Evolutionary conservation across 768 basidiomycete genomes (phyloP).

Genomic region (Suillus discolor): DNA sequence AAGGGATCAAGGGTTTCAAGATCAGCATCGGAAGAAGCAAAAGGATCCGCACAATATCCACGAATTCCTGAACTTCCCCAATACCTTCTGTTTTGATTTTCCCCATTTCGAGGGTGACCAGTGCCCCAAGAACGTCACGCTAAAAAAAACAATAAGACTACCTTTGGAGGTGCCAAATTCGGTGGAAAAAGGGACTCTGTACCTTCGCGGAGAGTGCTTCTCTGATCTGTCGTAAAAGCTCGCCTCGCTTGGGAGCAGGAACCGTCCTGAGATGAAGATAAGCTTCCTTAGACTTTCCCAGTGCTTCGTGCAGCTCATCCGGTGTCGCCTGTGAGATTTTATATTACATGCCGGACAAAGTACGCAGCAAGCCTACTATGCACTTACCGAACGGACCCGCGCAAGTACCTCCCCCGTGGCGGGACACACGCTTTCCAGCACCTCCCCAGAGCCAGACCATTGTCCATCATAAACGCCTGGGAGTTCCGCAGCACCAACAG

Average conservation of each 20-base stretch:
- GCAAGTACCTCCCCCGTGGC: conserved; percentile 87
- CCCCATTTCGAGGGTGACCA: conserved; percentile 89
- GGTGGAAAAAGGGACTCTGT: conserved; percentile 12
- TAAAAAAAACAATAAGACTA: conserved; percentile 32
- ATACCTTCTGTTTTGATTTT: conserved; percentile 89
- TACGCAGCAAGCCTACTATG: conserved; percentile 1
- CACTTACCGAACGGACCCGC: conserved; percentile 65
- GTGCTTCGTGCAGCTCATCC: conserved; percentile 66
- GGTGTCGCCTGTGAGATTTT: conserved; percentile 56
- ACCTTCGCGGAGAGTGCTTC: conserved; percentile 82
- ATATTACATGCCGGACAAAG: conserved; percentile 16
- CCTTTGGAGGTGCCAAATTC: conserved; percentile 6
- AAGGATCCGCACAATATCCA: conserved; percentile 76
- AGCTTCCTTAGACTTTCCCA: conserved; percentile 76
- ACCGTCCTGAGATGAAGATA: conserved; percentile 69
- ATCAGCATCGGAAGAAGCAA: conserved; percentile 11
- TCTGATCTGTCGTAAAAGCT: conserved; percentile 85
- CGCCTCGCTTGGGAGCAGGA: conserved; percentile 87
- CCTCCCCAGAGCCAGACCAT: conserved; percentile 77
- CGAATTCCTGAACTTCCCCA: conserved; percentile 94
- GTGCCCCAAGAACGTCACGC: conserved; percentile 78
- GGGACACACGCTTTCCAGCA: conserved; percentile 75
- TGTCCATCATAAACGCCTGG: conserved; percentile 81
- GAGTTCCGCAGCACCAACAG: conserved; percentile 52
- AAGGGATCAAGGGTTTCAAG: conserved; percentile 6